Base-by-base conservation (phyloP, 106 monocot species). In the Gastrodia elata region DNA sequence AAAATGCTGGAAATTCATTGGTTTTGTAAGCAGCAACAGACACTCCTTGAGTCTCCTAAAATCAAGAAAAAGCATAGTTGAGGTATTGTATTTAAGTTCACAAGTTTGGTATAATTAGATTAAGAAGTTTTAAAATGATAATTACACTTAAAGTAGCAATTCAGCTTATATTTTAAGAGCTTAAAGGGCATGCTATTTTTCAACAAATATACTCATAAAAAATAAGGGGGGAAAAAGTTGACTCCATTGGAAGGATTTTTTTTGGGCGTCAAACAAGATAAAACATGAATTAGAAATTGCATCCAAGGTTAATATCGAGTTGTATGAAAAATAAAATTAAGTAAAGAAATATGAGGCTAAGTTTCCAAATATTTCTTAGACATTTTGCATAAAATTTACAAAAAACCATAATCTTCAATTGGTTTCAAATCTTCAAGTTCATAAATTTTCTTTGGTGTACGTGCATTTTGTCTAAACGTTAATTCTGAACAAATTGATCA, bases 31-130 rank as follows among this genome's bases (percentile, higher is more conserved):
- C 79, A 82, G 80, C 90, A 80, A 98, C 85, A 39, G 86, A 91
- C 25, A 93, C 93, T 68, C 97, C 97, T 85, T 93, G 93, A 61
- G 97, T 98, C 82, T 98, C 93, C 93, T 98, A 77, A 74, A 82
- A 56, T 76, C 33, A 68, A 42, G 26, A 73, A 55, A 58, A 78
- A 22, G 41, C 61, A 3, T 30, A 30, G 14, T 11, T 10, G 2
- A 28, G 11, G 30, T 61, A 5, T 32, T 55, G 16, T 3, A 30
- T 32, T 30, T 4, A 61, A 32, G 57, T 61, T 61, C 7, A 2
- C 11, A 61, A 61, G 30, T 61, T 32, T 3, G 2, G 61, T 61
- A 61, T 13, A 61, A 11, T 32, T 61, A 61, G 14, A 24, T 15
- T 61, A 2, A 67, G 22, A 61, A 20, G 37, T 36, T 20, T 20